These are phyloP conservation scores for Colletotrichum sp. DNA, from an alignment of 2,329 filamentous ascomycete species.

Conservation along the genomic window DNA sequence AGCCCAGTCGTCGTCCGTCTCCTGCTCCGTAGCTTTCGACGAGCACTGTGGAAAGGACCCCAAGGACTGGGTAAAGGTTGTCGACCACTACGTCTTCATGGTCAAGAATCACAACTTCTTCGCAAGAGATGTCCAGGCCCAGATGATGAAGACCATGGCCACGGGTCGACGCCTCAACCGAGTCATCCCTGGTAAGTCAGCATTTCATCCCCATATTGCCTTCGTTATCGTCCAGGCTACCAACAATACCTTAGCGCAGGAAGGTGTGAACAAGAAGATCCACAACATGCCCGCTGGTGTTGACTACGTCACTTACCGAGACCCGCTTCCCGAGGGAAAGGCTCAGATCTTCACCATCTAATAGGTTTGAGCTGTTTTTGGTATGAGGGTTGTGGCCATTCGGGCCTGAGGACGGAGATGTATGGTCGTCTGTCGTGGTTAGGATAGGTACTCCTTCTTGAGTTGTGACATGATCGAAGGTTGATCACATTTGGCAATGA, in stretches of 20 bases:
- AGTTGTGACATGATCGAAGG: background rate
- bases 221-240: background rate
- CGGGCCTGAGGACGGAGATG: background rate
- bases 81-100: background rate
- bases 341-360: conserved; percentile 5
- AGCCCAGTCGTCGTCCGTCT: background rate
- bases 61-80: background rate
- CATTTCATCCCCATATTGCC: background rate
- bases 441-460: background rate
- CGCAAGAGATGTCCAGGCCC: background rate
- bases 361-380: background rate
- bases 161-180: background rate
- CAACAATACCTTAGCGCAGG: background rate
- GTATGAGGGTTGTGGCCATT: background rate
- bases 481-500: background rate
- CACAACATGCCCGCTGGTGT: background rate
- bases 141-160: background rate
- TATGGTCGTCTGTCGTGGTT: background rate
- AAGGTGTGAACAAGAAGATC: background rate
- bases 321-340: background rate
- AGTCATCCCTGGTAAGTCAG: background rate
- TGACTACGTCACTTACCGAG: conserved; percentile 6
- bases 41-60: background rate
- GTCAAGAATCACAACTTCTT: background rate
- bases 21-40: background rate